Base-by-base conservation (phyloP, 345 rosid genomes). In the Cardamine resedifolia region DNA sequence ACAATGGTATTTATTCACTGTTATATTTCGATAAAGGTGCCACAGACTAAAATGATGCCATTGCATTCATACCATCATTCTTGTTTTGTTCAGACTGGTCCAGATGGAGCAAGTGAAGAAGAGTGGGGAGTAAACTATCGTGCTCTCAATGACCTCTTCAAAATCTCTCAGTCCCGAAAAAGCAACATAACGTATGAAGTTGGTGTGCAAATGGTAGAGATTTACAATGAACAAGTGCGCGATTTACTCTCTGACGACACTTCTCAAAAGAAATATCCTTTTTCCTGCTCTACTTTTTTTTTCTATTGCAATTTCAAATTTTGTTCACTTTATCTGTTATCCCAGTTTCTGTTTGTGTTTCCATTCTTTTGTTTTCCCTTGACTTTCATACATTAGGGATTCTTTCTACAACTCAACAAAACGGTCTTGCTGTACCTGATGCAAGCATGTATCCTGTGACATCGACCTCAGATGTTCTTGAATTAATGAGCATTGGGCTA, bases 41-140 rank as follows among this genome's bases (percentile, higher is more conserved):
- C n/a, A n/a, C n/a, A n/a, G n/a, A n/a, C n/a, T n/a, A n/a, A n/a
- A n/a, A n/a, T n/a, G n/a, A n/a, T n/a, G n/a, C n/a, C n/a, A n/a
- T n/a, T n/a, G n/a, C n/a, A n/a, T n/a, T n/a, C n/a, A n/a, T n/a
- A n/a, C n/a, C n/a, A n/a, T n/a, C n/a, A n/a, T n/a, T 38, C 3
- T 53, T 67, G n/a, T n/a, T n/a, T n/a, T n/a, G n/a, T n/a, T 69
- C 71, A 90, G 97, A 83, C 81, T 26, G 99, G 99, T 69, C 99
- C 97, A 6, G 75, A 51, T 58, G 81, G 76, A 66, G 88, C 88
- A 44, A 61, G 85, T 12, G 84, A 84, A 77, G 93, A 87, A 77
- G 82, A 89, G 9, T 85, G 89, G 93, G 99, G 99, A 38, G 96
- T 95, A 18, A 95, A 95, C 63, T 90, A 83, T 62, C 89, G 93